Percentiles rank a stretch among this genome's conserved stretches.
These are phyloP conservation scores for Scheffersomyces parashehatae DNA, from an alignment of 1,139 yeast species.

Conservation along the genomic window DNA sequence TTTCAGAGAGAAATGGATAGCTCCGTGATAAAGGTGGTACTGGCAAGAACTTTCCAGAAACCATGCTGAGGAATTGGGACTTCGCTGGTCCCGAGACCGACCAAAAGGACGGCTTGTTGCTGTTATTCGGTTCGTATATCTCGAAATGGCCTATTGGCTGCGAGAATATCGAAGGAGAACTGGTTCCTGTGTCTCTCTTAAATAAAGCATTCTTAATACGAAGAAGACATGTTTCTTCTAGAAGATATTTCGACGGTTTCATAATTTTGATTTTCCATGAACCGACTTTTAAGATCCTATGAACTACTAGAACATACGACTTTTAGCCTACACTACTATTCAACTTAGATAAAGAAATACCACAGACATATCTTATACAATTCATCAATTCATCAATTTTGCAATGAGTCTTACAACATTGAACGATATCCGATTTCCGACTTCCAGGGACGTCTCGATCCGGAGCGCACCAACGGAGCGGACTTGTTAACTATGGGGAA, in stretches of 20 bases:
- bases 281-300: too few species aligned
- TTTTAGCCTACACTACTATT: too few species aligned
- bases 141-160: slow-evolving; percentile 29
- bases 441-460: too few species aligned
- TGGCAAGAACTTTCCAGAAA: slow-evolving; percentile 44
- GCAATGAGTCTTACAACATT: too few species aligned
- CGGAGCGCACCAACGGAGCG: too few species aligned
- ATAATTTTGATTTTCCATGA: neutral
- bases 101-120: slow-evolving; percentile 26
- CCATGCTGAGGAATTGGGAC: slow-evolving; percentile 30
- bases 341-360: too few species aligned
- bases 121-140: slow-evolving; percentile 17
- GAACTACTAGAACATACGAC: too few species aligned
- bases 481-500: too few species aligned
- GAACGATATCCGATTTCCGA: too few species aligned
- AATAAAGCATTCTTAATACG: slow-evolving; percentile 19
- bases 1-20: slow-evolving; percentile 52
- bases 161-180: slow-evolving; percentile 15
- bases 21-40: slow-evolving; percentile 55
- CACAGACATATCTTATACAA: too few species aligned
- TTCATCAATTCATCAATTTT: too few species aligned
- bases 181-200: slow-evolving; percentile 8
- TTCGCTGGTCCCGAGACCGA: slow-evolving; percentile 39
- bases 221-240: slow-evolving; percentile 10
- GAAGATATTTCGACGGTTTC: slow-evolving; percentile 1